These are phyloP conservation scores for Penicillium nucicola DNA, from an alignment of 495 filamentous ascomycete genomes.

Conservation along the genomic window DNA sequence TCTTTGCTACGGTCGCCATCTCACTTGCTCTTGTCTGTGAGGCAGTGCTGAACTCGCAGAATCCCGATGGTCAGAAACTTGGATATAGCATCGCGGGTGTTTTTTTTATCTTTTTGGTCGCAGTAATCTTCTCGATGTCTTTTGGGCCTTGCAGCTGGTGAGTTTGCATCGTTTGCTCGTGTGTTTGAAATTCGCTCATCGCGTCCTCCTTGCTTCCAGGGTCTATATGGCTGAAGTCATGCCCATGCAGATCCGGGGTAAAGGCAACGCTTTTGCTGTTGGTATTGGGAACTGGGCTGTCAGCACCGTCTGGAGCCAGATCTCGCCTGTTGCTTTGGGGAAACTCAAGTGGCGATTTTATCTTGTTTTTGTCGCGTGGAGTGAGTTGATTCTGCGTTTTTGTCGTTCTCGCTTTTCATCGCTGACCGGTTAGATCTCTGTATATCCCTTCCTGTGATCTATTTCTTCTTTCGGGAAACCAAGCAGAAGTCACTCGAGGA, in stretches of 20 bases:
- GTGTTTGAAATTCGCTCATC: not conserved
- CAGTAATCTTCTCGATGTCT: conserved; percentile 44
- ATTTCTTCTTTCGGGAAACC: conserved; percentile 54
- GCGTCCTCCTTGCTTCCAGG: conserved; percentile 6
- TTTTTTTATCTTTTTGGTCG: conserved; percentile 50
- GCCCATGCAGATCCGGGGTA: conserved; percentile 48
- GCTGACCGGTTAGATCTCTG: conserved; percentile 28
- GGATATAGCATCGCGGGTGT: conserved; percentile 43
- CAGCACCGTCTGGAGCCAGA: conserved; percentile 48
- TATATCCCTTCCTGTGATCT: conserved; percentile 39
- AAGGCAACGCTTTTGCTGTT: conserved; percentile 46
- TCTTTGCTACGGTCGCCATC: conserved; percentile 39
- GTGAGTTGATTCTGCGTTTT: conserved; percentile 18
- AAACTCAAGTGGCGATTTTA: conserved; percentile 46
- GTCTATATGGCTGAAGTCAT: conserved; percentile 51
- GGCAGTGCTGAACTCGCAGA: conserved; percentile 38
- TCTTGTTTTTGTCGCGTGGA: conserved; percentile 43
- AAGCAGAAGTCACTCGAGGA: conserved; percentile 54
- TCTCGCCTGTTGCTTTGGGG: conserved; percentile 46
- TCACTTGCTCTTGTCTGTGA: conserved; percentile 42
- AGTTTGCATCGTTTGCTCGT: not conserved
- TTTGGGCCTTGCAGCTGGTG: conserved; percentile 47
- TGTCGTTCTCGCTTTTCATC: not conserved
- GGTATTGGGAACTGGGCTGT: conserved; percentile 50
- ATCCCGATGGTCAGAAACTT: conserved; percentile 28